Evolutionary conservation across 2,329 filamentous ascomycete species (phyloP).

Genomic region (Pyrenophora tritici-repentis): DNA sequence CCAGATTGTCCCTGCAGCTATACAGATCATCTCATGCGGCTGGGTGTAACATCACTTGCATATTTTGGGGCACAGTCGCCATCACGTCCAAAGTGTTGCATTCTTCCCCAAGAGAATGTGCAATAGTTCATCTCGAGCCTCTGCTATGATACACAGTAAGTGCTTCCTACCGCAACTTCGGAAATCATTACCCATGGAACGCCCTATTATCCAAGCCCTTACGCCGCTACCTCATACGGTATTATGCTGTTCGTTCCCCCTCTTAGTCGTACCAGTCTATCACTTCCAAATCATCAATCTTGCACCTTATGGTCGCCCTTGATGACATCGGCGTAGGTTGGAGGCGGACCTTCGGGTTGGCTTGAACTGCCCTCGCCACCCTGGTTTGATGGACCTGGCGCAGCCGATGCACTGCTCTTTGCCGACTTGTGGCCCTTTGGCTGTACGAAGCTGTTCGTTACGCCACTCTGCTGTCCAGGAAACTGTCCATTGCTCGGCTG

Average conservation of each 20-base stretch:
- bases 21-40: too few relatives aligned
- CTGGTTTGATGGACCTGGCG: conserved; percentile 18
- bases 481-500: conserved; percentile 49
- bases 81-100: too few relatives aligned
- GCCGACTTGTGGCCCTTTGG: conserved; percentile 27
- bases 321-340: conserved; percentile 88
- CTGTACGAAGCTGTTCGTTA: conserved; percentile 36
- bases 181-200: neutral
- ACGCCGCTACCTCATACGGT: conserved; percentile 2
- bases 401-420: conserved; percentile 17
- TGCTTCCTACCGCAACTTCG: neutral
- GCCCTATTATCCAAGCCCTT: neutral
- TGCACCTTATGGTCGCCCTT: conserved; percentile 92
- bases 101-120: too few relatives aligned
- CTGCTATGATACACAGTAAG: neutral
- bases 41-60: too few relatives aligned
- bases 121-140: neutral
- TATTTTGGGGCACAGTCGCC: too few relatives aligned
- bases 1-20: too few relatives aligned
- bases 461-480: conserved; percentile 48
- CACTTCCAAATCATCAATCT: conserved; percentile 23
- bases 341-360: conserved; percentile 62
- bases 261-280: neutral
- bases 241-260: neutral
- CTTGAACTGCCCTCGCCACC: conserved; percentile 35